Conservation (phyloP, 148 eudicot genomes). For the Euryodendron excelsum region DNA sequence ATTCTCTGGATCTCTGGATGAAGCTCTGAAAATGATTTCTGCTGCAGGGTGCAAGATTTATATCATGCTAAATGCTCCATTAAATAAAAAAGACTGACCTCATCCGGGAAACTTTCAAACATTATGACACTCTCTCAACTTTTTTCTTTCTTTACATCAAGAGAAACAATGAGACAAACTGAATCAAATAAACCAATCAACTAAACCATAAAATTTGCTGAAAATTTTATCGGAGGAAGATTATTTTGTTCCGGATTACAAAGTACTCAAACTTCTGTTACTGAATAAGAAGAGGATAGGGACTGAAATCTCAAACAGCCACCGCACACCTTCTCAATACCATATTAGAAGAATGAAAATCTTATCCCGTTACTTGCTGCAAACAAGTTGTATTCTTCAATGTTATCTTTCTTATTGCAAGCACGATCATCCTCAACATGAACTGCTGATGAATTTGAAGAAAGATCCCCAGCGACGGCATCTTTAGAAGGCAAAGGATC, state of each 20-base stretch:
- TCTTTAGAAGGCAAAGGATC: constrained; percentile 45
- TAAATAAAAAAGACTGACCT: constrained; percentile 7
- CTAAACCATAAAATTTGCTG: constrained; percentile 14
- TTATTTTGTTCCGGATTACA: constrained; percentile 50
- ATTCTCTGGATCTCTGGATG: too few relatives aligned
- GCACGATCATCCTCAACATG: constrained; percentile 39
- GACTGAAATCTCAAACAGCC: constrained; percentile 35
- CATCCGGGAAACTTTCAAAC: constrained; percentile 17
- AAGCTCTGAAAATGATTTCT: background rate
- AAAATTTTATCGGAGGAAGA: constrained; percentile 31
- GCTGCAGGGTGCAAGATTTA: background rate
- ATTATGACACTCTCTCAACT: constrained; percentile 21
- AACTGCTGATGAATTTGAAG: constrained; percentile 25
- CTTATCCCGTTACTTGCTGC: constrained; percentile 75
- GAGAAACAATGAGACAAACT: constrained; percentile 16
- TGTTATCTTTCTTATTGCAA: constrained; percentile 54
- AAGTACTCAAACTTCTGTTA: constrained; percentile 50
- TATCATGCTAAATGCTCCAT: constrained; percentile 10
- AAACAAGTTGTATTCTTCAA: constrained; percentile 94
- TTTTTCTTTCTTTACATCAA: constrained; percentile 21
- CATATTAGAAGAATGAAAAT: constrained; percentile 68
- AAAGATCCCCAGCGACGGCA: constrained; percentile 30
- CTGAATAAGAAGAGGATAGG: constrained; percentile 14
- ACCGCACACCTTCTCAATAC: constrained; percentile 35
- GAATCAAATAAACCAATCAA: constrained; percentile 14